Conservation (phyloP, 805 yeast species). For the Yarrowia sp. region DNA sequence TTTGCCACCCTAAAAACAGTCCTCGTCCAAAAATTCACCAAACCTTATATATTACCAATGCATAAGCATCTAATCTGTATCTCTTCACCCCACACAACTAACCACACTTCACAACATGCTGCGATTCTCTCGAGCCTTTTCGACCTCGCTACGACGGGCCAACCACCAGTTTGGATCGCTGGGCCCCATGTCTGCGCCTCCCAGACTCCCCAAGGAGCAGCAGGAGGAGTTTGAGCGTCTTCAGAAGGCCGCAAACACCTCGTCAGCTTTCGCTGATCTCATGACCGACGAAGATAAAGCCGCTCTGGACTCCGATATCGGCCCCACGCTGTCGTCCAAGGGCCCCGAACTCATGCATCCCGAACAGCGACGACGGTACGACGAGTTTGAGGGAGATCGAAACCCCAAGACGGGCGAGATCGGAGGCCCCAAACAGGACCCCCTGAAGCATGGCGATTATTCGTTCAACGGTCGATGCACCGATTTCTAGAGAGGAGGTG, state of each 20-base stretch:
- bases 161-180: constrained; percentile 25
- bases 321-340: constrained; percentile 44
- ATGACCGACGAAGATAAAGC: constrained; percentile 40
- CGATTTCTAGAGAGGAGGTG: constrained; percentile 64
- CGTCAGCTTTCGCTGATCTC: constrained; percentile 56
- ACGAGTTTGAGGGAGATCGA: constrained; percentile 93
- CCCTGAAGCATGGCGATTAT: constrained; percentile 89
- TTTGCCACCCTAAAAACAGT: background rate
- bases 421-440: constrained; percentile 98
- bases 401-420: constrained; percentile 94
- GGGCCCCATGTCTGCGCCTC: constrained; percentile 60
- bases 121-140: constrained; percentile 21
- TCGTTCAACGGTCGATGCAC: constrained; percentile 96
- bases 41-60: background rate
- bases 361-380: constrained; percentile 75
- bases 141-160: constrained; percentile 19
- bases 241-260: constrained; percentile 80
- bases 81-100: background rate
- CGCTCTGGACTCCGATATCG: constrained; percentile 53
- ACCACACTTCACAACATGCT: constrained; percentile 6
- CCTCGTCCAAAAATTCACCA: background rate
- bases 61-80: background rate
- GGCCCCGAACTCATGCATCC: constrained; percentile 53
- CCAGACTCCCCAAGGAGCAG: constrained; percentile 75
- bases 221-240: constrained; percentile 91